Evolutionary conservation across 805 yeast genomes (phyloP).

Genomic region (Ogataea trehalophila): DNA sequence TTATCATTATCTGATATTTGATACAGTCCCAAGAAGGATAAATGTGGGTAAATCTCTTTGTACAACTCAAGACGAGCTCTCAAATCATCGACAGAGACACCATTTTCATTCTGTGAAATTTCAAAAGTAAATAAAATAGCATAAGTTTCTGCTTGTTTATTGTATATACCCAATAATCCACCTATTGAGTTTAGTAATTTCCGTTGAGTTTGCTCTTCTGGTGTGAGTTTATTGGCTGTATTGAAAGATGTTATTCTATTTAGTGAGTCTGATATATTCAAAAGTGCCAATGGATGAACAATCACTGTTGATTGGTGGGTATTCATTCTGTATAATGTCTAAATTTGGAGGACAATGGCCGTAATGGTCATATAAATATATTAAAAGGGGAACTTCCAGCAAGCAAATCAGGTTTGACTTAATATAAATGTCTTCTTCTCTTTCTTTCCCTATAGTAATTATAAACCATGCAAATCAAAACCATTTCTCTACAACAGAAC

Average conservation of each 20-base stretch:
- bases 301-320: neutral
- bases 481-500: too few species aligned
- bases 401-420: too few species aligned
- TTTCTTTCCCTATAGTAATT: too few species aligned
- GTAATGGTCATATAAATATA: too few species aligned
- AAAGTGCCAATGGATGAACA: constrained; percentile 13
- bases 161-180: constrained; percentile 13
- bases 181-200: constrained; percentile 3
- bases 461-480: too few species aligned
- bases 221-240: neutral
- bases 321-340: too few species aligned
- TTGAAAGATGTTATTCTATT: constrained; percentile 1
- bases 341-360: too few species aligned
- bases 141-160: neutral
- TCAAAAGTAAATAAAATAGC: constrained; percentile 13
- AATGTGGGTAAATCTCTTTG: constrained; percentile 21
- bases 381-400: too few species aligned
- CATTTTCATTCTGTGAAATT: constrained; percentile 1
- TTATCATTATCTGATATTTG: constrained; percentile 1
- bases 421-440: too few species aligned
- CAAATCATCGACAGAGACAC: constrained; percentile 2
- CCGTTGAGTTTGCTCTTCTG: neutral
- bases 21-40: constrained; percentile 24
- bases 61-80: constrained; percentile 10
- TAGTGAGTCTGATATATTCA: constrained; percentile 11